Base-by-base conservation (phyloP, 495 filamentous ascomycete genomes). In the Penicillium antarcticum region DNA sequence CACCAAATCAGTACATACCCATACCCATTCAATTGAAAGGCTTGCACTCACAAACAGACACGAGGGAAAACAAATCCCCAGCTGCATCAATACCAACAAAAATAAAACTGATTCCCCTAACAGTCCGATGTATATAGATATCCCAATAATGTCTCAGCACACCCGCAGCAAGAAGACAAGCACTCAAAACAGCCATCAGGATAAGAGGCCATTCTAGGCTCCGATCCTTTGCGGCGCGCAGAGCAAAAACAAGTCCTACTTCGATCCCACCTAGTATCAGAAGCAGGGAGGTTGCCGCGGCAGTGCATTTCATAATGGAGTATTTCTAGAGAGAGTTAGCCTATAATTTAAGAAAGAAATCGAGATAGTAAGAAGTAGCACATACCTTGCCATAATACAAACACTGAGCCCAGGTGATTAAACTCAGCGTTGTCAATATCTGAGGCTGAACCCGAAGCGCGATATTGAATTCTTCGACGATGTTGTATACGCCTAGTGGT, bases 401-500 rank as follows among this genome's bases (percentile, higher is more conserved):
- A 63, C 82, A 87, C 59, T 87, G 83, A 5, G 72, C 74, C 82
- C 82, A 87, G 4, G 82, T 86, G 5, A 79, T 52, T 19, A 86
- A 63, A 57, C 84, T 85, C n/a, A 86, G 60, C 35, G 73, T 58
- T 0, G 79, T 85, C 36, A 86, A 65, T 12, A 86, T 78, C 58
- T 86, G 82, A 13, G 84, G 79, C 67, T 87, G 82, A 12, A 86
- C 68, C 44, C 70, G 61, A 0, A 86, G 63, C 3, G 83, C 81
- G 1, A 85, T 58, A 56, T 85, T 86, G 67, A 84, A 83, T 11
- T 80, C 62, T 47, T 75, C 63, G 3, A 82, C 75, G 39, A 86
- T 82, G 54, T 86, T 86, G 60, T 85, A 86, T 5, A 84, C 81
- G 2, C 84, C 84, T 0, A 87, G 75, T 8, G 84, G 80, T 5